Evolutionary conservation across 1,284 basidiomycete species (phyloP).

Genomic region (Coniophora puteana): DNA sequence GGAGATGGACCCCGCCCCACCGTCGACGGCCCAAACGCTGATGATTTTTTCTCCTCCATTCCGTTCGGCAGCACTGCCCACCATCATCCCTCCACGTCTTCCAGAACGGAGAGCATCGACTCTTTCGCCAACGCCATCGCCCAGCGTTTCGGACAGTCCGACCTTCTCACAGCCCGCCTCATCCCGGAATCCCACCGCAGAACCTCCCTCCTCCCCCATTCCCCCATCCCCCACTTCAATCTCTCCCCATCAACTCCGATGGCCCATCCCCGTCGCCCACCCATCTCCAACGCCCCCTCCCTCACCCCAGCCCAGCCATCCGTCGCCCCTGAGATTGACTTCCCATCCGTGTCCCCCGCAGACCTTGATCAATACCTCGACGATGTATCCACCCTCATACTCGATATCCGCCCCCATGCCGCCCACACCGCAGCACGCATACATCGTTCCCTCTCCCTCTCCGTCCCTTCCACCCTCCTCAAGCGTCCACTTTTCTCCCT

Average conservation of each 20-base stretch:
- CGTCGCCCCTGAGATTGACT: slow-evolving; percentile 11
- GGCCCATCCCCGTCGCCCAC: slow-evolving; percentile 8
- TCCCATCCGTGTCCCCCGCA: slow-evolving; percentile 29
- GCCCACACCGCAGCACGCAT: slow-evolving; percentile 67
- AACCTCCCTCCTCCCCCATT: slow-evolving; percentile 11
- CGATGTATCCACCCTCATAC: slow-evolving; percentile 44
- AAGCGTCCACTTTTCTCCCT: slow-evolving; percentile 84
- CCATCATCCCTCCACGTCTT: too few species aligned
- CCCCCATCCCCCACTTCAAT: slow-evolving; percentile 10
- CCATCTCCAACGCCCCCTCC: slow-evolving; percentile 6
- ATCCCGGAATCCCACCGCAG: slow-evolving; percentile 21
- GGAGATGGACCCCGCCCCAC: too few species aligned
- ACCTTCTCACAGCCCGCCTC: slow-evolving; percentile 30
- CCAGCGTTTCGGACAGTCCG: slow-evolving; percentile 25
- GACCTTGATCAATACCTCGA: slow-evolving; percentile 30
- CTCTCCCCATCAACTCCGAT: slow-evolving; percentile 3
- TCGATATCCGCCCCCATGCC: slow-evolving; percentile 88
- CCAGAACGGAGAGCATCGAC: slow-evolving; percentile 16
- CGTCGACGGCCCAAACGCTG: too few species aligned
- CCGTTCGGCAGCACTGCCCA: not conserved
- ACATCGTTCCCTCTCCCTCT: slow-evolving; percentile 77
- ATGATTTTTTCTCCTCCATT: not conserved
- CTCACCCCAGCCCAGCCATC: slow-evolving; percentile 9
- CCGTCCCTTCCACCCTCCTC: slow-evolving; percentile 91
- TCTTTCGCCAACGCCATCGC: slow-evolving; percentile 38